Evolutionary conservation across 73 alveolate species (phyloP), one percentile per base, ranked within the genome.

Genomic region (Breviolum minutum): DNA sequence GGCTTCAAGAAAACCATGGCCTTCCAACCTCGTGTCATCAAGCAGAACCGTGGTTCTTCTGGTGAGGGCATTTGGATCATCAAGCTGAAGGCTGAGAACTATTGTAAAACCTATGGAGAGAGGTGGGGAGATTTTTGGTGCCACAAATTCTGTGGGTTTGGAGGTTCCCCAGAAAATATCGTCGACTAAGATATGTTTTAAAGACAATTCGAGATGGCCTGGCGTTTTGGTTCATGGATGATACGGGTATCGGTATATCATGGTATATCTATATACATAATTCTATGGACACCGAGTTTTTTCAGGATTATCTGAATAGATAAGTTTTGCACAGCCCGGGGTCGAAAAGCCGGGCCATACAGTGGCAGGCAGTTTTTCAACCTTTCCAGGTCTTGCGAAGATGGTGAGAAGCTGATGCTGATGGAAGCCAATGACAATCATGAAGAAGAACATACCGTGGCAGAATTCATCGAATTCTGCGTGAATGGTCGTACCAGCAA

Each of bases 361-460:
- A n/a, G n/a, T n/a, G n/a, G n/a, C n/a, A n/a, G n/a, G n/a, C n/a
- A n/a, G n/a, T n/a, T n/a, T n/a, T n/a, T n/a, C n/a, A n/a, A n/a
- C n/a, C n/a, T n/a, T n/a, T n/a, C n/a, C 48, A 90, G 89, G 95
- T 40, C 79, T 54, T 90, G 96, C 87, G 96, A 90, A 9, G 96
- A 90, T 71, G 26, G 74, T 48, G 96, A 90, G 62, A 79, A 70
- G 63, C 76, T 90, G 71, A 24, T 79, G 77, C 96, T 92, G 54
- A 92, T 92, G 97, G 97, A 92, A 79, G 97, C 97, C 79, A 95
- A 95, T 62, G 99, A 94, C 99, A 94, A 94, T 93, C 99, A 94
- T 29, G 83, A 29, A 22, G 99, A 94, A 61, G 91, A 94, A 84
- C 99, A 94, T 84, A 94, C 99, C 73, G 99, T 94, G 63, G 93